phyloP scores from a whole-genome alignment of 1,139 yeast genomes.

The Yamadazyma jaroonii region DNA sequence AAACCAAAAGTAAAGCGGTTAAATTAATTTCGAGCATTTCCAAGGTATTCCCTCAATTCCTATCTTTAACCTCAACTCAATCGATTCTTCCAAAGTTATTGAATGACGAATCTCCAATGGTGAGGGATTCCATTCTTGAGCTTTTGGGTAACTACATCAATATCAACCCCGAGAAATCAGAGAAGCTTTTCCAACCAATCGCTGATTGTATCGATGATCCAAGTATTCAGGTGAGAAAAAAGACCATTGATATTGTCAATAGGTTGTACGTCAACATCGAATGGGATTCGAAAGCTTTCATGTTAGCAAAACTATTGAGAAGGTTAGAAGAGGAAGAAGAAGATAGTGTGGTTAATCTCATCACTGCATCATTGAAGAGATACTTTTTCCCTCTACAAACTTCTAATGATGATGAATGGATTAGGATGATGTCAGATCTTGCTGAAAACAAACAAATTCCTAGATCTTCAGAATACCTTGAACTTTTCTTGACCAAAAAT shows the following conservation, averaged over 20 bases:
- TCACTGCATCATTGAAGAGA: not conserved
- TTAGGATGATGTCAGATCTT: not conserved
- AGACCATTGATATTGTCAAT: constrained; percentile 53
- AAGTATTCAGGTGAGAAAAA: constrained; percentile 63
- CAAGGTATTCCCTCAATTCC: constrained; percentile 48
- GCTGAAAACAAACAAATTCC: not conserved
- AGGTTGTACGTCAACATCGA: constrained; percentile 43
- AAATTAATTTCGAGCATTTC: constrained; percentile 48
- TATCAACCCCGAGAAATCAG: constrained; percentile 41
- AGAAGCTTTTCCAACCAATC: constrained; percentile 49
- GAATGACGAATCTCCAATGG: constrained; percentile 63
- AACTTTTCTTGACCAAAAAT: not conserved
- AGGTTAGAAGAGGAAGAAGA: constrained; percentile 73
- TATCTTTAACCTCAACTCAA: constrained; percentile 50
- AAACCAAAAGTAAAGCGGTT: constrained; percentile 63
- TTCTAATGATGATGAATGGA: not conserved
- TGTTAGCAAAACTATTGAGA: constrained; percentile 50
- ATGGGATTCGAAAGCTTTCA: constrained; percentile 33
- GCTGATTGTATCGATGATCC: constrained; percentile 54
- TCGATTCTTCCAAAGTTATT: constrained; percentile 51
- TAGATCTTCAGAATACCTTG: constrained; percentile 3
- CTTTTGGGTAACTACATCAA: constrained; percentile 53
- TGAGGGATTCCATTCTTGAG: constrained; percentile 74
- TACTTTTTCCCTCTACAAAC: not conserved
- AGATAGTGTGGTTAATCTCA: constrained; percentile 23